Evolutionary conservation across 352 stramenopile species (phyloP).

Genomic region (Elongisporangium undulatum): DNA sequence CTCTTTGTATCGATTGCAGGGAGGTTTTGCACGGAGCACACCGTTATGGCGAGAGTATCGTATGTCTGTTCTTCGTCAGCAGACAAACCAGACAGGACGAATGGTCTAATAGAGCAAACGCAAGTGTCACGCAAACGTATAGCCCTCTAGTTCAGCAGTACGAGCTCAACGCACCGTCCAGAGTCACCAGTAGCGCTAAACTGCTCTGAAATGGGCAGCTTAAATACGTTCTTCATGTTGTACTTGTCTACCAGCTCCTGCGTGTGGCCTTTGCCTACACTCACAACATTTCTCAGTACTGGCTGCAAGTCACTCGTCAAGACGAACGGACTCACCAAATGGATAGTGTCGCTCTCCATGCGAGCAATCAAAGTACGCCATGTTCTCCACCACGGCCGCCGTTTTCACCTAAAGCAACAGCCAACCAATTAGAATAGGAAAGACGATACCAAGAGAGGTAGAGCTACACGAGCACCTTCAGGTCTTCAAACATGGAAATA

Average conservation of each 20-base stretch:
- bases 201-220: slow-evolving; percentile 73
- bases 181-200: slow-evolving; percentile 73
- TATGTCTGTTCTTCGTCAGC: slow-evolving; percentile 65
- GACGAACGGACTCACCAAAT: slow-evolving; percentile 43
- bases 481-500: slow-evolving; percentile 97
- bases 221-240: slow-evolving; percentile 81
- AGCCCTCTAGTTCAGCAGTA: too few species aligned
- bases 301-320: neutral
- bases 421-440: slow-evolving; percentile 4
- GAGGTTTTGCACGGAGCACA: slow-evolving; percentile 9
- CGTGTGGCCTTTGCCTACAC: slow-evolving; percentile 61
- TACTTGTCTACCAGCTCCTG: slow-evolving; percentile 77
- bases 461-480: slow-evolving; percentile 69
- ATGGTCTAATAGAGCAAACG: slow-evolving; percentile 37
- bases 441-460: neutral
- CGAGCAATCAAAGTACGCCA: slow-evolving; percentile 95
- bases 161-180: slow-evolving; percentile 40
- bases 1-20: neutral
- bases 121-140: slow-evolving; percentile 1
- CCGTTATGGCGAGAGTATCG: slow-evolving; percentile 57
- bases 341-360: slow-evolving; percentile 84
- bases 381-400: slow-evolving; percentile 98
- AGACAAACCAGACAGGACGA: slow-evolving; percentile 70
- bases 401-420: slow-evolving; percentile 85
- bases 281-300: neutral